These are phyloP conservation scores for Diaporthe vaccinii DNA, from an alignment of 2,329 filamentous ascomycete species.

Conservation along the genomic window DNA sequence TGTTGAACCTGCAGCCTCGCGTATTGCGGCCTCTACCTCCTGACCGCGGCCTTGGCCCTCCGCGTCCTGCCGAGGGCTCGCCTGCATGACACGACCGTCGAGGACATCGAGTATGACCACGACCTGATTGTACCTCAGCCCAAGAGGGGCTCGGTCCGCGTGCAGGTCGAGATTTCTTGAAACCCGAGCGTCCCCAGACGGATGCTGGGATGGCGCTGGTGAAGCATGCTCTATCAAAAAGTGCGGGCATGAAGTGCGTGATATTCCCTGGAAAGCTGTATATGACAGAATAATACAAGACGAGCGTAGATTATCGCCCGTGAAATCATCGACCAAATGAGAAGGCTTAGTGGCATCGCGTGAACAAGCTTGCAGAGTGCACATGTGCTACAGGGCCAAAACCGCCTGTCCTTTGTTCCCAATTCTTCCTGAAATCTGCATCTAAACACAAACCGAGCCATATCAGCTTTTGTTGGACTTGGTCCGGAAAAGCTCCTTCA, in stretches of 20 bases:
- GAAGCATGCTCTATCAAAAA: no score
- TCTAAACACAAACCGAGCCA: no score
- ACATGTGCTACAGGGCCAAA: neutral
- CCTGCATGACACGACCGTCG: slow-evolving; percentile 41
- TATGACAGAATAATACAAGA: neutral
- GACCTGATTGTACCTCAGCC: slow-evolving; percentile 42
- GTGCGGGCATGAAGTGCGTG: neutral
- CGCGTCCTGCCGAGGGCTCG: slow-evolving; percentile 38
- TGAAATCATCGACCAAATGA: neutral
- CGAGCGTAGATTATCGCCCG: no score
- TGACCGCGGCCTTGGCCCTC: slow-evolving; percentile 41
- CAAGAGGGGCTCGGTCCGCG: slow-evolving; percentile 38
- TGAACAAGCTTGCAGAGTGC: neutral
- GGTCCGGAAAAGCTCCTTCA: neutral
- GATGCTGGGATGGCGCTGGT: no score
- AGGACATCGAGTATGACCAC: slow-evolving; percentile 43
- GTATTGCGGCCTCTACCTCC: slow-evolving; percentile 41
- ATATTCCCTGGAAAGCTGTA: neutral
- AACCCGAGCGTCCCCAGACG: no score
- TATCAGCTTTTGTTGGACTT: neutral
- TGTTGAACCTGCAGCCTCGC: slow-evolving; percentile 29
- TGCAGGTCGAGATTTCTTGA: neutral
- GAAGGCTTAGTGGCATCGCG: no score
- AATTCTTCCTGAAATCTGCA: neutral
- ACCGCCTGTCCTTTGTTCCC: no score